Conservation (phyloP, 116 monocot genomes). For the Posidonia oceanica region DNA sequence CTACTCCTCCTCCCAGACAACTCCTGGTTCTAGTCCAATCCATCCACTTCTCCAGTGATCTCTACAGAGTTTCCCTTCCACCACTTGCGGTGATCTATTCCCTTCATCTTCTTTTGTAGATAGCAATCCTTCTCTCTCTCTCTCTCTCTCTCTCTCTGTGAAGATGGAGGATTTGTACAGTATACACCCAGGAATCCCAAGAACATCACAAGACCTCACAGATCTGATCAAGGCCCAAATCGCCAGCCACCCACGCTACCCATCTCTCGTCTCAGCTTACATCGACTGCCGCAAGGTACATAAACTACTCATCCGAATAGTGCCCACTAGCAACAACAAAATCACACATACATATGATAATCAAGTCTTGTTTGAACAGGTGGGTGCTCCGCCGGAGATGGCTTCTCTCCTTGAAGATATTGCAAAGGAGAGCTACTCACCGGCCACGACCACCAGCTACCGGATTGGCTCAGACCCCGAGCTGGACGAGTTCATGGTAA, state of each 20-base stretch:
- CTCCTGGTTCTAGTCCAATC: too few species aligned
- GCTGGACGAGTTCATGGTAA: constrained; percentile 89
- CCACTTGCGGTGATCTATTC: too few species aligned
- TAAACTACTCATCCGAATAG: neutral
- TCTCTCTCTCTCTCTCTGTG: constrained; percentile 1
- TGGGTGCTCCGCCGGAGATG: constrained; percentile 77
- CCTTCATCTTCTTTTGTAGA: too few species aligned
- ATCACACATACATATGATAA: neutral
- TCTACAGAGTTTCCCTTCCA: neutral
- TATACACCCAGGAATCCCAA: constrained; percentile 68
- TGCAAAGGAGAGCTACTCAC: constrained; percentile 13
- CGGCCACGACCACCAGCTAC: neutral
- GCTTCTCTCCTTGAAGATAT: constrained; percentile 67
- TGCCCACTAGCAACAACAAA: neutral
- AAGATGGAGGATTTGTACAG: constrained; percentile 85
- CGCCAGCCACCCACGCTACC: constrained; percentile 64
- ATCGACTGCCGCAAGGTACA: constrained; percentile 80
- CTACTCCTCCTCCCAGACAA: too few species aligned
- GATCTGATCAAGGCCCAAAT: constrained; percentile 68
- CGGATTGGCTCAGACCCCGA: constrained; percentile 75
- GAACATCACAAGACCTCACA: constrained; percentile 17
- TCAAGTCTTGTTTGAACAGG: constrained; percentile 16
- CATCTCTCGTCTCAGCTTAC: constrained; percentile 69
- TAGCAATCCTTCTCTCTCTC: neutral
- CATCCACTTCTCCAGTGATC: too few species aligned